phyloP scores from a whole-genome alignment of 2,329 filamentous ascomycete species.

The Fusarium irregulare region DNA sequence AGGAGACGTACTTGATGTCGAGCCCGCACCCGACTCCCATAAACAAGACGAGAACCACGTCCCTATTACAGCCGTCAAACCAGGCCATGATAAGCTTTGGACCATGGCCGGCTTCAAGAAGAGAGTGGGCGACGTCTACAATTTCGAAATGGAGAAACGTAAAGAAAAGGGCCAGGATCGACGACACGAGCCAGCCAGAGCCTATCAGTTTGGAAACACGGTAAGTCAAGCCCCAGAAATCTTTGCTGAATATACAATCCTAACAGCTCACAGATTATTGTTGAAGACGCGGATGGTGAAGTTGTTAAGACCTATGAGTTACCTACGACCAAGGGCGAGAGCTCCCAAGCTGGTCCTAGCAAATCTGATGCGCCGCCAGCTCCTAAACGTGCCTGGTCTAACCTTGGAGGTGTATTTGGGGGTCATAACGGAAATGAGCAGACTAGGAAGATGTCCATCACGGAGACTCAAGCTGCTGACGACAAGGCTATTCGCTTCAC shows the following conservation, averaged over 20 bases:
- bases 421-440: constrained; percentile 52
- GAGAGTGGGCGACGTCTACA: constrained; percentile 63
- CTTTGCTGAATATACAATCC: not conserved
- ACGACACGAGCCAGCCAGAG: constrained; percentile 77
- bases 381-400: constrained; percentile 63
- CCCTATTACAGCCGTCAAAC: constrained; percentile 37
- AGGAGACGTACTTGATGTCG: constrained; percentile 83
- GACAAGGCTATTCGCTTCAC: constrained; percentile 81
- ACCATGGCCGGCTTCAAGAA: constrained; percentile 59
- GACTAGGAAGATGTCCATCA: constrained; percentile 54
- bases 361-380: constrained; percentile 52
- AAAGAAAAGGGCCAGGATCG: constrained; percentile 73
- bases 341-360: constrained; percentile 54
- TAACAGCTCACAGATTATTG: constrained; percentile 73
- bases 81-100: constrained; percentile 47
- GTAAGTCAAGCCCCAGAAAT: constrained; percentile 55
- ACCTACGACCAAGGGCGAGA: constrained; percentile 61
- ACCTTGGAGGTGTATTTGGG: constrained; percentile 50
- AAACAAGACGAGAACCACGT: constrained; percentile 28
- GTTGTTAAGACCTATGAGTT: constrained; percentile 87
- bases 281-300: constrained; percentile 87
- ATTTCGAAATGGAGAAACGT: constrained; percentile 70
- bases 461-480: constrained; percentile 66
- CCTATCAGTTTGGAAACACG: constrained; percentile 87
- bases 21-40: constrained; percentile 47